Conservation (phyloP, 192 early-diverging fungal genomes). For the Coemansia sp. region DNA sequence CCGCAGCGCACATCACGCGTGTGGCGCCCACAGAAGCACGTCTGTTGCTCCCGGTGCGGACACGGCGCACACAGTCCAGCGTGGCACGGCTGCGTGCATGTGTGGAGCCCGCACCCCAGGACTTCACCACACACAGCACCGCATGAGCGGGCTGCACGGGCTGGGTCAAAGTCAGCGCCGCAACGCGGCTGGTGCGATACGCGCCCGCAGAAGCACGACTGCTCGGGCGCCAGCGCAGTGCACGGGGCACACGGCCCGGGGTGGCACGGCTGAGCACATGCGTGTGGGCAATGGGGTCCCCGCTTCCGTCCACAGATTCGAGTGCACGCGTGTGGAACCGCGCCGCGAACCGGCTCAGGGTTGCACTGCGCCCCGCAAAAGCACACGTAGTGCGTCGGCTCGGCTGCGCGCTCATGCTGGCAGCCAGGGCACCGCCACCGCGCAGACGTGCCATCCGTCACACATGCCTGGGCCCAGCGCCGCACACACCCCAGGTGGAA, state of each 20-base stretch:
- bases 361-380: conserved; percentile 84
- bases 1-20: conserved; percentile 59
- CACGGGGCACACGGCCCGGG: conserved; percentile 95
- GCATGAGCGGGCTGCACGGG: conserved; percentile 66
- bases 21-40: conserved; percentile 71
- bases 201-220: conserved; percentile 84
- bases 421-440: conserved; percentile 93
- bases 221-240: conserved; percentile 70
- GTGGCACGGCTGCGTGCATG: conserved; percentile 68
- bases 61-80: conserved; percentile 70
- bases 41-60: conserved; percentile 52
- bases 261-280: conserved; percentile 83
- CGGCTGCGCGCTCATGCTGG: conserved; percentile 64
- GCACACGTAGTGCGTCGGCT: conserved; percentile 78
- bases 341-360: conserved; percentile 63
- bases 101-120: conserved; percentile 71
- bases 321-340: conserved; percentile 85
- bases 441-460: conserved; percentile 19
- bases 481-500: conserved; percentile 88
- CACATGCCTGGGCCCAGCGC: conserved; percentile 73
- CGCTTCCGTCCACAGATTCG: conserved; percentile 65
- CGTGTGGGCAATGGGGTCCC: conserved; percentile 69
- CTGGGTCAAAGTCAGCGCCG: conserved; percentile 65
- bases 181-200: conserved; percentile 68
- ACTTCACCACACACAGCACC: conserved; percentile 65